Conservation (phyloP, 2,329 filamentous ascomycete genomes). For the Aspergillus ochraceus region DNA sequence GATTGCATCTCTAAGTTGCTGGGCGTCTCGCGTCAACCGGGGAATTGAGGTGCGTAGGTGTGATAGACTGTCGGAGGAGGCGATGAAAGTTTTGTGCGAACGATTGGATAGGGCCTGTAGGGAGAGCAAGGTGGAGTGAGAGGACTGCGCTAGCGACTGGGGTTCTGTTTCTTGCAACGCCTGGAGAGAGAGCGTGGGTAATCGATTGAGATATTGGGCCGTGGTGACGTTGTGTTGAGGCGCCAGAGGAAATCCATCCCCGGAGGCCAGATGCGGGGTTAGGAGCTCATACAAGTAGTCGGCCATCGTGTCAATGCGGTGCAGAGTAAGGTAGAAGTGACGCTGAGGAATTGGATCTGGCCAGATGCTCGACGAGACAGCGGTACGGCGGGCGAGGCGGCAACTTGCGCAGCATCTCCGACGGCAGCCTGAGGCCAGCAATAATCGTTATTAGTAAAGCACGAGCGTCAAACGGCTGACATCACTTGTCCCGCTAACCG, state of each 20-base stretch:
- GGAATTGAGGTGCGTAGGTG: constrained; percentile 73
- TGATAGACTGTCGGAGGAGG: constrained; percentile 75
- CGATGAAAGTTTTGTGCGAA: constrained; percentile 81
- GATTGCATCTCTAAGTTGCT: constrained; percentile 68
- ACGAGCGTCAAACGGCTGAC: neutral
- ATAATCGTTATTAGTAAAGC: neutral
- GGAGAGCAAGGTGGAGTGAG: constrained; percentile 77
- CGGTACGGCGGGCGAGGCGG: constrained; percentile 31
- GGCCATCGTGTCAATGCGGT: constrained; percentile 51
- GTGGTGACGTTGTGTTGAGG: constrained; percentile 33
- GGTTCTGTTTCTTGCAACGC: constrained; percentile 74
- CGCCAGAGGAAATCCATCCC: constrained; percentile 22
- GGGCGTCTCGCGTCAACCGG: constrained; percentile 63
- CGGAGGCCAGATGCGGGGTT: constrained; percentile 56
- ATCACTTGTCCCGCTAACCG: constrained; percentile 3
- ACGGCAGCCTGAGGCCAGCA: constrained; percentile 1
- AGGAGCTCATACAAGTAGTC: constrained; percentile 77
- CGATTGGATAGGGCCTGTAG: constrained; percentile 86
- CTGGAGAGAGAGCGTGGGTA: constrained; percentile 74
- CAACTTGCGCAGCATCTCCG: constrained; percentile 29
- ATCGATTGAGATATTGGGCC: constrained; percentile 68
- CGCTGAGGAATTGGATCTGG: constrained; percentile 5
- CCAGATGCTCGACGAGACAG: constrained; percentile 9
- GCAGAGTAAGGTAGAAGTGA: neutral
- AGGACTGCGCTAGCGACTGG: constrained; percentile 74